These are phyloP conservation scores for Rhodotorula glutinis DNA, from an alignment of 1,284 basidiomycete genomes.

Conservation along the genomic window DNA sequence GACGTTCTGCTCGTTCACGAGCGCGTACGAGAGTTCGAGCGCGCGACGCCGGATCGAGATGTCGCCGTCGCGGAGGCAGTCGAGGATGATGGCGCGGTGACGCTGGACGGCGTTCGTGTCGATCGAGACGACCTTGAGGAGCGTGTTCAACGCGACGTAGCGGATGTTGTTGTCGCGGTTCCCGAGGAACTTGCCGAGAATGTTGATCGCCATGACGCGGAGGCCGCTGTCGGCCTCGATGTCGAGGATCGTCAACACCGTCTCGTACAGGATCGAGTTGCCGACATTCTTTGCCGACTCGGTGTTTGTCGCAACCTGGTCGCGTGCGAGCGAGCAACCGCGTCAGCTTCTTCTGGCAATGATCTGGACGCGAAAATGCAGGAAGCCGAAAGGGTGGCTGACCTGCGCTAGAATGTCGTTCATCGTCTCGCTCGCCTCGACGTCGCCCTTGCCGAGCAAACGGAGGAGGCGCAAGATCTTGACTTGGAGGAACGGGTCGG, in stretches of 20 bases:
- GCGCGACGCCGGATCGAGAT: slow-evolving; percentile 97
- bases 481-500: slow-evolving; percentile 88
- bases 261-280: slow-evolving; percentile 97
- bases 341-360: too few species aligned
- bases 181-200: slow-evolving; percentile 94
- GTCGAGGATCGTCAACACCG: slow-evolving; percentile 94
- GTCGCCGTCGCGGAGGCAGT: slow-evolving; percentile 96
- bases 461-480: slow-evolving; percentile 93
- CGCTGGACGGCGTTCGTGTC: slow-evolving; percentile 98
- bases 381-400: slow-evolving; percentile 18
- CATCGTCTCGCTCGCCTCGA: slow-evolving; percentile 88
- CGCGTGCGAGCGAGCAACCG: neutral
- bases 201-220: slow-evolving; percentile 99
- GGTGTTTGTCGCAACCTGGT: slow-evolving; percentile 93
- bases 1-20: slow-evolving; percentile 95
- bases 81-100: slow-evolving; percentile 95
- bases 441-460: slow-evolving; percentile 79
- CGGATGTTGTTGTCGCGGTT: slow-evolving; percentile 99
- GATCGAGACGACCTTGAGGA: slow-evolving; percentile 97
- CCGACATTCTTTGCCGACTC: slow-evolving; percentile 98
- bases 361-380: too few species aligned
- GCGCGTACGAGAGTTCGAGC: slow-evolving; percentile 92
- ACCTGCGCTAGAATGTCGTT: slow-evolving; percentile 97
- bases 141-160: slow-evolving; percentile 97
- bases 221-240: slow-evolving; percentile 95